Conservation (phyloP, 805 yeast species). For the Yamadazyma kitorensis region DNA sequence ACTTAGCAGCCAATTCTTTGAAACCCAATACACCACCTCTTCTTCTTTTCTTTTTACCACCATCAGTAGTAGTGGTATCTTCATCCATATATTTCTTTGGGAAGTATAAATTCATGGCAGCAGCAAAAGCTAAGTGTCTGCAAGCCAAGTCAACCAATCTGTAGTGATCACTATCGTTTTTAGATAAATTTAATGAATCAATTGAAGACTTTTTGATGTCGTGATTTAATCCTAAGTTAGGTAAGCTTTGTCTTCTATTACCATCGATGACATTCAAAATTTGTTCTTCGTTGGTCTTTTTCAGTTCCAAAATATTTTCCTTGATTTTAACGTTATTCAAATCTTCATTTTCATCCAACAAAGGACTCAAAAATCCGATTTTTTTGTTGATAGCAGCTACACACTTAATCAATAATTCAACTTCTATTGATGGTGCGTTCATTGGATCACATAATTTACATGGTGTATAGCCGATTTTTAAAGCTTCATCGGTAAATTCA, state of each 20-base stretch:
- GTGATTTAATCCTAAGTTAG: slow-evolving; percentile 18
- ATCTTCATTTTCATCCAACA: slow-evolving; percentile 45
- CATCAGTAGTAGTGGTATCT: slow-evolving; percentile 12
- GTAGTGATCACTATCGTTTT: slow-evolving; percentile 67
- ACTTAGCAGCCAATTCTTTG: slow-evolving; percentile 82
- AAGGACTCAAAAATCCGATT: slow-evolving; percentile 57
- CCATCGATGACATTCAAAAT: slow-evolving; percentile 20
- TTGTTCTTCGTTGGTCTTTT: slow-evolving; percentile 22
- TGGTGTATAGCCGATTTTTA: slow-evolving; percentile 42
- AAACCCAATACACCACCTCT: slow-evolving; percentile 81
- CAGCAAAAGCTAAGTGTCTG: slow-evolving; percentile 79
- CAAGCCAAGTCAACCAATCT: slow-evolving; percentile 75
- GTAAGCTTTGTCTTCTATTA: slow-evolving; percentile 27
- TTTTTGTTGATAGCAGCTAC: slow-evolving; percentile 53
- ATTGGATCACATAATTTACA: slow-evolving; percentile 59
- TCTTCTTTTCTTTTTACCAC: slow-evolving; percentile 45
- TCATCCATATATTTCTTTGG: slow-evolving; percentile 20
- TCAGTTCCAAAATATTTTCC: slow-evolving; percentile 31
- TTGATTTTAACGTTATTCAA: slow-evolving; percentile 33
- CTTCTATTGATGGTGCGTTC: slow-evolving; percentile 43
- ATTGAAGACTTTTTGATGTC: slow-evolving; percentile 2
- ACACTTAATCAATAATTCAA: slow-evolving; percentile 44
- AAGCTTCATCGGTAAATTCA: slow-evolving; percentile 40
- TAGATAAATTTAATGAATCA: slow-evolving; percentile 32
- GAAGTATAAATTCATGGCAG: slow-evolving; percentile 45